phyloP scores from a whole-genome alignment of 192 early-diverging fungal genomes.

The Entomortierella chlamydospora region DNA sequence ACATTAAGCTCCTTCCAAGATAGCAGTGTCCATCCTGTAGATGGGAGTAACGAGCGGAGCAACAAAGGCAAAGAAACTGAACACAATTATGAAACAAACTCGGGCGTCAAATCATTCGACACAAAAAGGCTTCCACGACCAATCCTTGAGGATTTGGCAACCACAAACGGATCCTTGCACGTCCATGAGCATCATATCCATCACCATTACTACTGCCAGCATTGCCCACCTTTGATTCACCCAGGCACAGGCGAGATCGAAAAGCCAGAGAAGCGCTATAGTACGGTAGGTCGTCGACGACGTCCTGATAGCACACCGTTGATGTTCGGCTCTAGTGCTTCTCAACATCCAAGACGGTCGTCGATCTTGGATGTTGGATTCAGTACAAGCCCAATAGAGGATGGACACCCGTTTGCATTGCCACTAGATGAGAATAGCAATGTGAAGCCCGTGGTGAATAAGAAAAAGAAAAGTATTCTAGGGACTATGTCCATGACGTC shows the following conservation, averaged over 20 bases:
- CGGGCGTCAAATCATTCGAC: background rate
- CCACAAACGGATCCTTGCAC: constrained; percentile 4
- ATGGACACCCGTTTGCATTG: background rate
- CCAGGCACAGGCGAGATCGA: constrained; percentile 4
- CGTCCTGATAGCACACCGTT: constrained; percentile 15
- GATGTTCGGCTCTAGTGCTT: background rate
- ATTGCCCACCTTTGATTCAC: constrained; percentile 23
- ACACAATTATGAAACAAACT: background rate
- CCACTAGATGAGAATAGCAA: constrained; percentile 9
- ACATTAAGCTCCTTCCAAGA: constrained; percentile 2
- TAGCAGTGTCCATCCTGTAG: background rate
- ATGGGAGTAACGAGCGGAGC: background rate
- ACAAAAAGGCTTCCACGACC: background rate
- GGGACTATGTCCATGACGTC: constrained; percentile 49
- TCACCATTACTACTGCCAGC: constrained; percentile 47
- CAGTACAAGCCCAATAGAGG: constrained; percentile 9
- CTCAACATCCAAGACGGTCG: background rate
- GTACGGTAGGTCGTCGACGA: background rate
- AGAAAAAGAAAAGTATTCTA: constrained; percentile 36
- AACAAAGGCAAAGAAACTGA: constrained; percentile 19
- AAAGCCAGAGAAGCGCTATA: constrained; percentile 2
- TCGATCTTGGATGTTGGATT: background rate
- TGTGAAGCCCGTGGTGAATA: background rate
- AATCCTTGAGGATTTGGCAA: background rate
- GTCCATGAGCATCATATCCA: constrained; percentile 48